Evolutionary conservation across 257 asterid genomes (phyloP), one percentile per base, ranked within the genome.

Genomic region (Gentiana straminea): DNA sequence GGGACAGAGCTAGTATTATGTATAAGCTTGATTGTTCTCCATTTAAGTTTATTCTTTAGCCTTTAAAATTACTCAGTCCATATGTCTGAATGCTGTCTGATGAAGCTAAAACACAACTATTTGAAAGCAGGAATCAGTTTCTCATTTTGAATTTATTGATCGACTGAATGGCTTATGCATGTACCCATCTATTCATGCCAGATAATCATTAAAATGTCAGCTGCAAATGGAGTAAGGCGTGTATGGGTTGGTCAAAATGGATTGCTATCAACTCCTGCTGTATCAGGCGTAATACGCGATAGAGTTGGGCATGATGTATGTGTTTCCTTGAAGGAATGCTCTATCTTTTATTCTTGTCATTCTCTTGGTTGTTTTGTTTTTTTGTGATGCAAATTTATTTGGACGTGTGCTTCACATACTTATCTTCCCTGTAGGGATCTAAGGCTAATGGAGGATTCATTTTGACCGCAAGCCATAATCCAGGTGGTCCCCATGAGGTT

Each of bases 381-480:
- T 57, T 39, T 54, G 43, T 38, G 33, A 49, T 37, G 44, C 44
- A 38, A 49, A 32, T 35, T 59, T 51, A 41, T 12, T 64, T 52
- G 57, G 52, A 51, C 5, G 12, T 15, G 33, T 5, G 15, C 8
- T 46, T 60, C 4, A 44, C 36, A 13, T 11, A 5, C 3, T 51
- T 68, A 3, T 49, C 24, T 39, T 11, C 46, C 35, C 73, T 68
- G 59, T 61, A 91, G 98, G 98, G 94, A 68, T 83, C 95, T 63
- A 91, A 81, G 75, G 92, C 96, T 35, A 87, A 65, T 62, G 98
- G 97, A 51, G 90, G 88, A 74, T 87, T 87, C 75, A 91, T 91
- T 52, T 86, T 91, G 70, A 91, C 96, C 55, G 98, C 98, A 63
- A 91, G 96, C 75, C 98, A 91, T 83, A 91, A 91, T 74, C 98